Conservation (phyloP, 768 basidiomycete genomes). For the Rhizopogon vinicolor region DNA sequence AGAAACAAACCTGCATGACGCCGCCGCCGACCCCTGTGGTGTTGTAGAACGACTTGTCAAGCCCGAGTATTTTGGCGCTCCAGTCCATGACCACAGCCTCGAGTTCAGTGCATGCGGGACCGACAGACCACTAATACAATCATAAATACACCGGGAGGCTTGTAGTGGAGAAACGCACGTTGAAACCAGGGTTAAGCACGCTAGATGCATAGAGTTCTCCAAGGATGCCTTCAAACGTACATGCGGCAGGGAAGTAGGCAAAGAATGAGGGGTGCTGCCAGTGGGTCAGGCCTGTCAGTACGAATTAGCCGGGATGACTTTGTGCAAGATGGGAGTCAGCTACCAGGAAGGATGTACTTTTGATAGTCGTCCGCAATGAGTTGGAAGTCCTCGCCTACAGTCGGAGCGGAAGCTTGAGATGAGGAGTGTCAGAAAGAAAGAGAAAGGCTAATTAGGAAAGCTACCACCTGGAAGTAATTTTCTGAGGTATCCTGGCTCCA, state of each 20-base stretch:
- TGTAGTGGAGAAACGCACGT: not conserved
- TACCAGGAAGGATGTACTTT: slow-evolving; percentile 81
- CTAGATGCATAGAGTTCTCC: slow-evolving; percentile 79
- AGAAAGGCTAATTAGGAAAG: not conserved
- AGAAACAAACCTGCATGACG: slow-evolving; percentile 29
- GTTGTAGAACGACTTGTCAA: slow-evolving; percentile 22
- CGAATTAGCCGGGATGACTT: not conserved
- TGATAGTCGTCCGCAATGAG: slow-evolving; percentile 79
- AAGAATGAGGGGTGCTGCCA: slow-evolving; percentile 94
- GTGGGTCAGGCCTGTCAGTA: slow-evolving; percentile 67
- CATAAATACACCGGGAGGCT: not conserved
- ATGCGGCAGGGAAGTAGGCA: slow-evolving; percentile 79
- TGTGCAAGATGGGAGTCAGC: not conserved
- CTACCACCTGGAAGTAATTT: slow-evolving; percentile 57
- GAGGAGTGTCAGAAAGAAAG: not conserved
- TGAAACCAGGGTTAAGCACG: slow-evolving; percentile 59
- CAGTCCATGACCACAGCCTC: slow-evolving; percentile 89
- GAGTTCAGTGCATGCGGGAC: slow-evolving; percentile 90
- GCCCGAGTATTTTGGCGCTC: slow-evolving; percentile 80
- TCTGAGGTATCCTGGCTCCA: slow-evolving; percentile 81
- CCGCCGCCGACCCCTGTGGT: too few species aligned
- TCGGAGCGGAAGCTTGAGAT: slow-evolving; percentile 49
- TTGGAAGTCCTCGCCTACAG: slow-evolving; percentile 68
- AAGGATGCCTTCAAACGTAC: slow-evolving; percentile 77
- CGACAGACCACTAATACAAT: slow-evolving; percentile 67